These are phyloP conservation scores for Physcia stellaris DNA, from an alignment of 495 filamentous ascomycete species.

Conservation along the genomic window DNA sequence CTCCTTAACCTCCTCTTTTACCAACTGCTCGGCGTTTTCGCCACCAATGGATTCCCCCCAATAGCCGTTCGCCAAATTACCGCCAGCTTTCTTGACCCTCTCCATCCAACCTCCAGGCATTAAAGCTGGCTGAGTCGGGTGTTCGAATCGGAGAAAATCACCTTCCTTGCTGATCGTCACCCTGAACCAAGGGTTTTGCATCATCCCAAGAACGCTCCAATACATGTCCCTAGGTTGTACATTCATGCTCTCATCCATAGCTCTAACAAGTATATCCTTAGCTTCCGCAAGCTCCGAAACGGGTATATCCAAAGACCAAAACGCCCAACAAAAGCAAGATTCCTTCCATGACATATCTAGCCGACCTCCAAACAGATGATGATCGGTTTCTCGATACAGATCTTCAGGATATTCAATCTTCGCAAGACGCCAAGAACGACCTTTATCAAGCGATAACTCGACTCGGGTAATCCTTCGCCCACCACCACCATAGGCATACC, in stretches of 20 bases:
- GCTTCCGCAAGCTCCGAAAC: conserved; percentile 46
- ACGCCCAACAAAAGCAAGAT: conserved; percentile 82
- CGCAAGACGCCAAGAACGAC: conserved; percentile 67
- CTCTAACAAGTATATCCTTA: conserved; percentile 67
- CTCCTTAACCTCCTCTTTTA: conserved; percentile 38
- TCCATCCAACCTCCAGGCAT: conserved; percentile 93
- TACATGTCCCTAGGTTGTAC: conserved; percentile 91
- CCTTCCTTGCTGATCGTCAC: conserved; percentile 64
- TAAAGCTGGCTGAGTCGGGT: conserved; percentile 73
- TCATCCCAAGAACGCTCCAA: conserved; percentile 94
- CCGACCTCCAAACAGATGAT: conserved; percentile 59
- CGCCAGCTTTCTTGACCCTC: conserved; percentile 74
- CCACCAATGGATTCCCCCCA: conserved; percentile 69
- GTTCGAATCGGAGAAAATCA: conserved; percentile 62
- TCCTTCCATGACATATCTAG: conserved; percentile 78
- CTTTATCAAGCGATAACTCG: conserved; percentile 77
- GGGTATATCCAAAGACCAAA: conserved; percentile 70
- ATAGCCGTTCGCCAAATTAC: conserved; percentile 65
- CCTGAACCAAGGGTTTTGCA: conserved; percentile 96
- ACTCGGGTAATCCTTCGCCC: conserved; percentile 75
- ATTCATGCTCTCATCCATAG: conserved; percentile 87
- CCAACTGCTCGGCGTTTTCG: conserved; percentile 33
- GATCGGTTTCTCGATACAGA: conserved; percentile 57
- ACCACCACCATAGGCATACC: conserved; percentile 85
- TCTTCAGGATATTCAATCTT: conserved; percentile 80